Percentiles rank a stretch among this genome's conserved stretches.
phyloP scores from a whole-genome alignment of 73 alveolate species.

The Paramecium caudatum region DNA sequence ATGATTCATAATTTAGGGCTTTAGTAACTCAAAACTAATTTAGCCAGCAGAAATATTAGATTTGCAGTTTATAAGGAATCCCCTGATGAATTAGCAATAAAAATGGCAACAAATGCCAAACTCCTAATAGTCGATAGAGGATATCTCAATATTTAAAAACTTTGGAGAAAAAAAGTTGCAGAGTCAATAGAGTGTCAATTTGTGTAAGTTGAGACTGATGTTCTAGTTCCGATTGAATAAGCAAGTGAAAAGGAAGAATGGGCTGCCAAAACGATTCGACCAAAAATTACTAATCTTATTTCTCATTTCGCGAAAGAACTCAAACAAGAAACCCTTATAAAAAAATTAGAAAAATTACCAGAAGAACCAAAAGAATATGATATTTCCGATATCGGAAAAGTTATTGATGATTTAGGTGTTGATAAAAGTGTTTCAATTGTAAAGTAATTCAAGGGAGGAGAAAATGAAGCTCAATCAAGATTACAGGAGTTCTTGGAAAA shows the following conservation, averaged over 20 bases:
- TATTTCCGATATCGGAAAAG: background rate
- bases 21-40: background rate
- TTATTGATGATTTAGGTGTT: conserved; percentile 40
- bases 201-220: conserved; percentile 56
- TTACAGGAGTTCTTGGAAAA: conserved; percentile 28
- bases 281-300: background rate
- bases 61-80: background rate
- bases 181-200: conserved; percentile 25
- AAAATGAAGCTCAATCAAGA: conserved; percentile 40
- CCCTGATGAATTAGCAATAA: conserved; percentile 53
- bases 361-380: conserved; percentile 62
- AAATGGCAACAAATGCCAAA: conserved; percentile 13
- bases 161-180: conserved; percentile 62
- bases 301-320: conserved; percentile 26
- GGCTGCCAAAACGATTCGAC: conserved; percentile 57
- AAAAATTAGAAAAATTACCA: too few relatives aligned
- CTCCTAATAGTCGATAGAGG: conserved; percentile 2
- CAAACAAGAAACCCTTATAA: background rate
- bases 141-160: background rate
- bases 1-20: background rate
- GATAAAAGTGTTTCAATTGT: conserved; percentile 30
- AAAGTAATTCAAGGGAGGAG: conserved; percentile 48
- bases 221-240: conserved; percentile 47
- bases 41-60: background rate
- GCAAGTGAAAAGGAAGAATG: conserved; percentile 65